Evolutionary conservation across 345 rosid species (phyloP).

Genomic region (Isatis tinctoria): DNA sequence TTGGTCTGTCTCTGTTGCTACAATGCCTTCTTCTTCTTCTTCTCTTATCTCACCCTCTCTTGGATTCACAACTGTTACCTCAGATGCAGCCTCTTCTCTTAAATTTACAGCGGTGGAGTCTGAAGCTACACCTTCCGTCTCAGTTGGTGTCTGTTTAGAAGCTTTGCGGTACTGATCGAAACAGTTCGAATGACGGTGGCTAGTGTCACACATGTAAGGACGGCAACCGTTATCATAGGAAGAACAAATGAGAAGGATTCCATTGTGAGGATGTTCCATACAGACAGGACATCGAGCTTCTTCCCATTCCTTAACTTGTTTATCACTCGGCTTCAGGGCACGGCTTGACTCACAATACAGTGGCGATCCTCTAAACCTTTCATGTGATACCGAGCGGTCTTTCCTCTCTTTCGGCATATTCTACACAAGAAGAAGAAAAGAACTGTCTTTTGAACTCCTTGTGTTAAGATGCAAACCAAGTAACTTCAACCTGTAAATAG

Average conservation of each 20-base stretch:
- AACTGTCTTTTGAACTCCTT: not conserved
- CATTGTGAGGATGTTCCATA: slow-evolving; percentile 99
- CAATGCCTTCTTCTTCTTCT: not conserved
- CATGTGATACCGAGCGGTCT: slow-evolving; percentile 66
- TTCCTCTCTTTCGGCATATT: slow-evolving; percentile 91
- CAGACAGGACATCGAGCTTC: slow-evolving; percentile 96
- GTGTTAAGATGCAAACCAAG: not conserved
- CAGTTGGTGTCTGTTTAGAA: slow-evolving; percentile 32
- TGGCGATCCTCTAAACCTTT: slow-evolving; percentile 56
- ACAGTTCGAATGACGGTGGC: slow-evolving; percentile 95
- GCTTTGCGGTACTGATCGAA: slow-evolving; percentile 88
- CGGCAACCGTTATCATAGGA: slow-evolving; percentile 93
- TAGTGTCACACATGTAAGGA: slow-evolving; percentile 97
- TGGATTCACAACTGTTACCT: not conserved
- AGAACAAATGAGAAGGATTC: slow-evolving; percentile 83
- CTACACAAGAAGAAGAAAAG: not conserved
- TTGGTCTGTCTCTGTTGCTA: slow-evolving; percentile 38
- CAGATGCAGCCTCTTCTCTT: slow-evolving; percentile 24
- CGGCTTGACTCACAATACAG: slow-evolving; percentile 57
- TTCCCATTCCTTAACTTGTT: slow-evolving; percentile 80
- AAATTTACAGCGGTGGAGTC: slow-evolving; percentile 34
- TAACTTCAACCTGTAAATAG: slow-evolving; percentile 11
- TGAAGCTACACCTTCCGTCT: slow-evolving; percentile 18
- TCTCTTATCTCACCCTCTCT: slow-evolving; percentile 5
- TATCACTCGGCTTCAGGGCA: slow-evolving; percentile 48